Base-by-base conservation (phyloP, 164 flowering plant species). In the Malania oleifera region DNA sequence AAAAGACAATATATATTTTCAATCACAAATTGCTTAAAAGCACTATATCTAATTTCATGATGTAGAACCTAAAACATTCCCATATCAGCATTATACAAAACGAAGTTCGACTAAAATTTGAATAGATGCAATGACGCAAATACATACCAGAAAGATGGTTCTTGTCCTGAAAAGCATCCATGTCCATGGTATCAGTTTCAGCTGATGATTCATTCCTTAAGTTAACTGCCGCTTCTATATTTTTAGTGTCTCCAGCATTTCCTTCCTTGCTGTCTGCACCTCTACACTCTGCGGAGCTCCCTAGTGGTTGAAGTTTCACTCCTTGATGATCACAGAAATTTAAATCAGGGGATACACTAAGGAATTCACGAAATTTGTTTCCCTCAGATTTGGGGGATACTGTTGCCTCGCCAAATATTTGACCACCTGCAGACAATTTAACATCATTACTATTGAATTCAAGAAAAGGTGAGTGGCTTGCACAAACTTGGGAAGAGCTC, bases 171-270 rank as follows among this genome's bases (percentile, higher is more conserved):
- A 61, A 65, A 47, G 25, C 38, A 64, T 75, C 80, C 61, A 75
- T 47, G 48, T 73, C 80, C 84, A 85, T 68, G 23, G 72, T 63
- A 62, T 75, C 80, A 47, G 91, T 83, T 47, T 86, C 91, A 48
- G 86, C 81, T n/a, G 93, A 84, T 53, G 85, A 77, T 65, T 83
- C 84, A 67, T 75, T 75, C 59, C 57, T 57, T 45, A 61, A 23
- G 43, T 31, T 24, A 23, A 49, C 53, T 40, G 60, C 57, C 25
- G 69, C 22, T n/a, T 20, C 12, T n/a, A 22, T 52, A 38, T 63
- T 49, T 28, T 57, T 54, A n/a, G 39, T 37, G 54, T 72, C 63
- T 34, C 48, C 52, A 44, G 14, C n/a, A 54, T 73, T 72, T 61
- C 61, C 71, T 35, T 72, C 70, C 34, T n/a, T n/a, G n/a, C n/a